Base-by-base conservation (phyloP, 257 asterid genomes). In the Ophiorrhiza pumila region DNA sequence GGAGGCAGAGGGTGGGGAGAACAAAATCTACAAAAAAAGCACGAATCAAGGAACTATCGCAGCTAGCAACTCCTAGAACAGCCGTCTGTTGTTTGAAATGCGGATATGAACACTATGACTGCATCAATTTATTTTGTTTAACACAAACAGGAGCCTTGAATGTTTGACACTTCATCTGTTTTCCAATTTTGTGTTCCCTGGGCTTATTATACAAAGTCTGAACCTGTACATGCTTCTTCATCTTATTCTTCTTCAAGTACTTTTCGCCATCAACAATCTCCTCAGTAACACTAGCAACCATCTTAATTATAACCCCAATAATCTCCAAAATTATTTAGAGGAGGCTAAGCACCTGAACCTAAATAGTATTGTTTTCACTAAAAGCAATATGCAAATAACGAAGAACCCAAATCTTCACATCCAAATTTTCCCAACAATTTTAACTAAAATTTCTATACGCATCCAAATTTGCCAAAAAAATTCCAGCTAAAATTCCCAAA, bases 111-210 rank as follows among this genome's bases (percentile, higher is more conserved):
- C 80, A 80, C 87, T 90, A 90, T 80, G 91, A 90, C 76, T 87
- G 98, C 90, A 90, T 74, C 73, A 87, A 90, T 78, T 92, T 86
- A 76, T 88, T 89, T 68, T 85, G 96, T 81, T 91, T 78, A 62
- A 85, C 91, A 81, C 90, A 80, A 69, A 87, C 76, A 22, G 91
- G 90, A 69, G 82, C 91, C 85, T 88, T 86, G 87, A 88, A 84
- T 17, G 96, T 76, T 77, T 90, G 96, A 62, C 96, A 92, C 86
- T 92, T 78, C 82, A 73, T 78, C 82, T 25, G 78, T 69, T 50
- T 70, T 73, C 62, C 71, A 69, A 49, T 27, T 68, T 49, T 74
- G 57, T 32, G 25, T 43, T 22, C 78, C 69, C 25, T 73, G 6
- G 68, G 66, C 66, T 78, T 68, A 32, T 50, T 62, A 35, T 78